Percentiles rank a stretch among this genome's conserved stretches.
Conservation (phyloP, 768 basidiomycete genomes). For the Boletus subcaerulescens region DNA sequence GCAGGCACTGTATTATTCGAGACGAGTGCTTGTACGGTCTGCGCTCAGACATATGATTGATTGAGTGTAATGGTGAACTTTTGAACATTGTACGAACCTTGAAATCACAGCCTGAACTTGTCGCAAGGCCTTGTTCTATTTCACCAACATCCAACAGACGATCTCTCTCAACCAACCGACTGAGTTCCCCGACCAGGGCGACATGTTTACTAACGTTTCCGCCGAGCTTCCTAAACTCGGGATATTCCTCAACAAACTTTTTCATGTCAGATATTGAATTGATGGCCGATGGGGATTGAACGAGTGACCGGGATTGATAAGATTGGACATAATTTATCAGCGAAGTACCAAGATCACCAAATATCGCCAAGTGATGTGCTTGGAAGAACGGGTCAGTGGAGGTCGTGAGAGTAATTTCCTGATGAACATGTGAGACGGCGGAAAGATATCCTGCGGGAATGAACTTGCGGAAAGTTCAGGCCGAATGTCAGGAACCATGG, state of each 20-base stretch:
- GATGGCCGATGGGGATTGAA: conserved; percentile 74
- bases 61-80: not conserved
- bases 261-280: conserved; percentile 98
- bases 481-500: conserved; percentile 77
- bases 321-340: conserved; percentile 92
- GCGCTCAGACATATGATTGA: conserved; percentile 2
- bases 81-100: conserved; percentile 48
- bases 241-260: conserved; percentile 95
- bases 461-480: conserved; percentile 77
- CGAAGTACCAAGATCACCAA: conserved; percentile 92
- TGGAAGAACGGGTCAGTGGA: conserved; percentile 94
- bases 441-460: conserved; percentile 3
- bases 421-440: conserved; percentile 13
- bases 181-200: conserved; percentile 93
- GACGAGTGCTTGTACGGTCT: conserved; percentile 84
- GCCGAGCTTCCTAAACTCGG: conserved; percentile 93
- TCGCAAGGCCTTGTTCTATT: conserved; percentile 93
- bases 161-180: conserved; percentile 81
- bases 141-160: conserved; percentile 89
- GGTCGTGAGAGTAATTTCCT: conserved; percentile 94
- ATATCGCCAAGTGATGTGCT: conserved; percentile 85
- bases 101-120: conserved; percentile 86
- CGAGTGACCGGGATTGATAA: conserved; percentile 81
- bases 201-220: conserved; percentile 99
- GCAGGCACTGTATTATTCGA: conserved; percentile 62